Base-by-base conservation (phyloP, 106 monocot species). In the Acorus calamus region DNA sequence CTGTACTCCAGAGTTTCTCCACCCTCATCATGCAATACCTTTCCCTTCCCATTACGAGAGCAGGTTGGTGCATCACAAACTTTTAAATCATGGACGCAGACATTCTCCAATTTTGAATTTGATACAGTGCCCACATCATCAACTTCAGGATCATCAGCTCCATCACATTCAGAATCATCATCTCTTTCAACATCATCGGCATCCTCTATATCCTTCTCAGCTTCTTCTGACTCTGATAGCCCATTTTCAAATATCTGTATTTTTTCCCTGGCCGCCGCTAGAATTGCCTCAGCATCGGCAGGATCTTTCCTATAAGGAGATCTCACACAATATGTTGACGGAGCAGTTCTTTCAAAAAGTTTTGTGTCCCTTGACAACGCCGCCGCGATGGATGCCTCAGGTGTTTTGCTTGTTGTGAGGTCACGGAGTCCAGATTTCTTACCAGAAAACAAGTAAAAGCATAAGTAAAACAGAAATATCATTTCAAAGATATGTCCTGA, bases 351-450 rank as follows among this genome's bases (percentile, higher is more conserved):
- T 80, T 99, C 98, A 78, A 99, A 99, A 57, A 99, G 86, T 72
- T 83, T 92, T 42, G 83, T 73, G 67, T 99, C 98, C 48, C 98
- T 65, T 2, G 98, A 99, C 6, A 99, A 74, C 49, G 98, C 98
- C 55, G 98, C 98, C 57, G 92, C 92, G 66, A 99, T 99, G 69
- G 98, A 99, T 68, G 98, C 98, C 74, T 99, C 98, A 8, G 98
- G 98, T 42, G 98, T 99, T 63, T 92, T 99, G 81, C 98, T 99
- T 48, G 98, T 99, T 44, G 88, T 99, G 6, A 99, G 83, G 66
- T 99, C 98, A 71, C 98, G 80, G 60, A 99, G 73, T 60, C 98
- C 98, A 69, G 98, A 99, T 86, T 79, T 92, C 98, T 99, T 56
- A 46, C 10, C 41, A 58, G 42, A 41, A 46, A 59, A 6, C 66